phyloP scores from a whole-genome alignment of 78 protist species.

The Protostelium mycophagum region DNA sequence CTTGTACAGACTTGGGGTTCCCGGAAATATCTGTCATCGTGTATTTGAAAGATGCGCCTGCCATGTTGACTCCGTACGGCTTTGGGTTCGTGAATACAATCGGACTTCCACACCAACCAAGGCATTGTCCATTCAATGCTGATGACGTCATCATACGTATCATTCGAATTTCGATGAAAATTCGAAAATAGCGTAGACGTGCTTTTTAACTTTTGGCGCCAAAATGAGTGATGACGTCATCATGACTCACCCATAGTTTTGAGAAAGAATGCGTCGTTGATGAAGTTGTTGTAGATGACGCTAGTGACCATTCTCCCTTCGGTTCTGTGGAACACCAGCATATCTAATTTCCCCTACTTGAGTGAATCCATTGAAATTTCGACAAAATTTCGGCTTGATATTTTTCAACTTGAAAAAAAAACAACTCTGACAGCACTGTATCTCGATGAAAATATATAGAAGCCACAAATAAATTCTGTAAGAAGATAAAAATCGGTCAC shows the following conservation, averaged over 20 bases:
- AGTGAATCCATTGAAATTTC: not conserved
- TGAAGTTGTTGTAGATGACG: constrained; percentile 34
- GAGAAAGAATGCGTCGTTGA: constrained; percentile 65
- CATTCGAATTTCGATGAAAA: not conserved
- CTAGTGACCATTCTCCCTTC: not conserved
- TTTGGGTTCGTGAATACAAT: constrained; percentile 38
- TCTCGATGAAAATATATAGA: no score
- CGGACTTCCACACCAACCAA: constrained; percentile 50
- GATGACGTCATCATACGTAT: not conserved
- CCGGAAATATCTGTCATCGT: constrained; percentile 44
- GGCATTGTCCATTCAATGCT: constrained; percentile 61
- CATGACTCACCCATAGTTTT: constrained; percentile 49
- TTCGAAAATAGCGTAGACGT: no score
- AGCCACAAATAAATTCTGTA: no score
- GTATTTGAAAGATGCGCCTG: constrained; percentile 57
- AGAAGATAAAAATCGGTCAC: not conserved
- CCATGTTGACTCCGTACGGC: constrained; percentile 68
- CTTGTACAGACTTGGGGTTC: not conserved
- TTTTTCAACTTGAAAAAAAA: constrained; percentile 14
- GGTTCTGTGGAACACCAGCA: not conserved
- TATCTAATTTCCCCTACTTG: constrained; percentile 15
- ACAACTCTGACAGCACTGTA: no score
- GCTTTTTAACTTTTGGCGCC: no score
- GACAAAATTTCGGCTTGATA: not conserved
- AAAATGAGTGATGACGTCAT: no score